Evolutionary conservation across 2,329 filamentous ascomycete genomes (phyloP).

Genomic region (Fusarium citri): DNA sequence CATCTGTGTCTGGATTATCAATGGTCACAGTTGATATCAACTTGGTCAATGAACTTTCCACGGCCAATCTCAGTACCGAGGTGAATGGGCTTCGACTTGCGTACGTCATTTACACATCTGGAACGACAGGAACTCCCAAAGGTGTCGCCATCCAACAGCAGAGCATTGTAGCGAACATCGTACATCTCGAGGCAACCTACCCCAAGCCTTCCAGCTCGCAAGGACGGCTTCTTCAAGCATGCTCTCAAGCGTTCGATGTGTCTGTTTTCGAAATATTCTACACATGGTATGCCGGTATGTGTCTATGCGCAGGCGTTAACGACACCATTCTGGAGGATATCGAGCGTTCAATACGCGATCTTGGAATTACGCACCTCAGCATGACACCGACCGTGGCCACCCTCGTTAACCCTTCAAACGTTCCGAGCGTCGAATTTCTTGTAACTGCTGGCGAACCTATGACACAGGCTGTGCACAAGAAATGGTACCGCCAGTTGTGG

Average conservation of each 20-base stretch:
- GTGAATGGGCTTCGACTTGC: constrained; percentile 66
- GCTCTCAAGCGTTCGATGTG: constrained; percentile 86
- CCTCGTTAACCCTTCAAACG: constrained; percentile 74
- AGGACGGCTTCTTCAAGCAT: constrained; percentile 81
- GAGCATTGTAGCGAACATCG: constrained; percentile 82
- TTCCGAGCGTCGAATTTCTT: constrained; percentile 78
- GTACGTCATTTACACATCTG: constrained; percentile 86
- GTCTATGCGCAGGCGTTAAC: constrained; percentile 79
- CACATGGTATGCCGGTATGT: constrained; percentile 81
- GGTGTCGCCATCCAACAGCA: constrained; percentile 81
- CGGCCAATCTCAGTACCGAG: constrained; percentile 52
- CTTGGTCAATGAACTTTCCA: constrained; percentile 46
- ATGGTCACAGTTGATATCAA: constrained; percentile 52
- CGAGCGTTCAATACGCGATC: constrained; percentile 70
- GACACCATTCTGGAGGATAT: constrained; percentile 80
- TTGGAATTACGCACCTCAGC: constrained; percentile 82
- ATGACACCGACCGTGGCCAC: constrained; percentile 88
- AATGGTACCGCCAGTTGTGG: constrained; percentile 77
- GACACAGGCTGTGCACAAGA: constrained; percentile 74
- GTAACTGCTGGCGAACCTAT: constrained; percentile 86
- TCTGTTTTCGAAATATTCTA: constrained; percentile 94
- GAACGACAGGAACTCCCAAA: constrained; percentile 84
- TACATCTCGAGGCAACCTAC: constrained; percentile 73
- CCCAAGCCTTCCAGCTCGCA: constrained; percentile 57
- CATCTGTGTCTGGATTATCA: constrained; percentile 25